Base-by-base conservation (phyloP, 805 yeast genomes). In the Pichia gijzeniarum region DNA sequence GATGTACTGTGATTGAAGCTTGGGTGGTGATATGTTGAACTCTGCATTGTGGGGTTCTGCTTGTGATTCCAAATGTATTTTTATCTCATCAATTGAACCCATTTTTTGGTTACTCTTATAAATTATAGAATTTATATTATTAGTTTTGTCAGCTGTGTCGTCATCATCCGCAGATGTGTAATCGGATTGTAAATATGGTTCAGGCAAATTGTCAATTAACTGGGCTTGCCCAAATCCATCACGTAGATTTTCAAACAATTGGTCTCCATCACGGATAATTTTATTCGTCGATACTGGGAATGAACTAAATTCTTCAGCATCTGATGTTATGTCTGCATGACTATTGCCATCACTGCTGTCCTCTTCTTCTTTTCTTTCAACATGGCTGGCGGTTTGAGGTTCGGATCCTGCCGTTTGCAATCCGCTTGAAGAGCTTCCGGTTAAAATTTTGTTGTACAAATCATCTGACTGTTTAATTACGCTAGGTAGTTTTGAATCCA, bases 271-370 rank as follows among this genome's bases (percentile, higher is more conserved):
- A n/a, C 48, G 41, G 16, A 58, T 43, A 7, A 56, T 48, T 22
- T 59, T 53, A 28, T 54, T 50, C 4, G 60, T 50, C 2, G 57
- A 46, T n/a, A 55, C 51, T 17, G 48, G 47, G 7, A 56, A 44
- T 3, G 60, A 50, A 27, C 44, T 51, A 10, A 58, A 46, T 19
- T 57, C 61, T 18, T 58, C 63, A 1, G 60, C 61, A 41, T 60
- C 61, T 1, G 64, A 60, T 3, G 64, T 60, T 36, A 53, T 48
- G 16, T 57, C 60, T 17, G 55, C 58, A 2, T 59, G 35, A 12
- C 12, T 10, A 13, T 22, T 22, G 5, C 3, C 19, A 18, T 30
- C 22, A 18, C 41, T 28, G 10, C 31, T 37, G 2, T 38, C 35
- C 8, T 30, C 31, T 22, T 31, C 22, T 8, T 31, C 21, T 31